phyloP scores from a whole-genome alignment of 2,329 filamentous ascomycete species.

The Alternaria brassicae region DNA sequence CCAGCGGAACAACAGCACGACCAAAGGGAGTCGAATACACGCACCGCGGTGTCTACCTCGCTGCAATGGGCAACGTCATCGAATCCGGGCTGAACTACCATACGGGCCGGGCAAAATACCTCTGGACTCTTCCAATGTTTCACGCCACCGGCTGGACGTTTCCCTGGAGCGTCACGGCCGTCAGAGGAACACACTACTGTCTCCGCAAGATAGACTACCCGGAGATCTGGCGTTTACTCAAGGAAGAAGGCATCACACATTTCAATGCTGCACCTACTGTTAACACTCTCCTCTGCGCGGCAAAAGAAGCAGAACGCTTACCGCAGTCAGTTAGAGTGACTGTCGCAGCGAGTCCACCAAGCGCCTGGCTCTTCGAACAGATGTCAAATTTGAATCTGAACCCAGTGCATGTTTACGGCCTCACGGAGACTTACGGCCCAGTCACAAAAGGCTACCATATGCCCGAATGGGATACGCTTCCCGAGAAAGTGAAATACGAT shows the following conservation, averaged over 20 bases:
- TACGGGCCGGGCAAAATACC: constrained; percentile 75
- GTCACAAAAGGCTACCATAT: constrained; percentile 93
- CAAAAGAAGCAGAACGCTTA: constrained; percentile 75
- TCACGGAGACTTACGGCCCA: constrained; percentile 89
- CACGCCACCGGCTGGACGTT: constrained; percentile 79
- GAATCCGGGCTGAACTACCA: constrained; percentile 83
- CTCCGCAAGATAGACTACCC: constrained; percentile 94
- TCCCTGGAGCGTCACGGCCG: constrained; percentile 91
- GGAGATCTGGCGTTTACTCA: constrained; percentile 87
- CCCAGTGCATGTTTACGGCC: constrained; percentile 91
- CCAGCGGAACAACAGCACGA: constrained; percentile 86
- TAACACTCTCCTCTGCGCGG: constrained; percentile 87
- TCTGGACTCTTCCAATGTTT: constrained; percentile 94
- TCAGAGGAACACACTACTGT: constrained; percentile 93
- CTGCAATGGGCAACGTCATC: constrained; percentile 82
- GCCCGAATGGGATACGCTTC: constrained; percentile 80
- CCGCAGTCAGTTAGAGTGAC: constrained; percentile 80
- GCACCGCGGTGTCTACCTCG: constrained; percentile 86
- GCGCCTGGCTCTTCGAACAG: constrained; percentile 87
- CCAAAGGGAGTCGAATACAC: constrained; percentile 96
- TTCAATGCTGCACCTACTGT: constrained; percentile 97
- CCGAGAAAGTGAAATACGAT: constrained; percentile 77
- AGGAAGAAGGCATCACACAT: constrained; percentile 86
- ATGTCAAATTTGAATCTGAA: constrained; percentile 88
- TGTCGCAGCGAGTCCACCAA: constrained; percentile 90